Evolutionary conservation across 345 rosid genomes (phyloP).

Genomic region (Euphorbia pulcherrima): DNA sequence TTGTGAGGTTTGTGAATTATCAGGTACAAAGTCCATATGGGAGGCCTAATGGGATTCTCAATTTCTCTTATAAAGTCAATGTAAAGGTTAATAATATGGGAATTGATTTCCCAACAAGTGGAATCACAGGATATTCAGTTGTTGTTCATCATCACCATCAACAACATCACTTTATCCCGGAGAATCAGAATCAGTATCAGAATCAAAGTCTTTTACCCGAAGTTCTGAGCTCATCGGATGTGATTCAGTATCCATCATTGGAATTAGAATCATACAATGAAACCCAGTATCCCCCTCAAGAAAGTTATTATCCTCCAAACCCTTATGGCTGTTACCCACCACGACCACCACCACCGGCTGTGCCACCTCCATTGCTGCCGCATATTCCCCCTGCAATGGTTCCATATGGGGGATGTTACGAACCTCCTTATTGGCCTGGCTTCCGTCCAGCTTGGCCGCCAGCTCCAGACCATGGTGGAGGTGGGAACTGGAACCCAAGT

Average conservation of each 20-base stretch:
- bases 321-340: slow-evolving; percentile 14
- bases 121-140: slow-evolving; percentile 20
- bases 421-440: slow-evolving; percentile 12
- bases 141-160: slow-evolving; percentile 18
- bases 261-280: slow-evolving; percentile 2
- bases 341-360: slow-evolving; percentile 2
- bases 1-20: slow-evolving; percentile 40
- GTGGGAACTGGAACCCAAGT: slow-evolving; percentile 12
- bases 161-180: slow-evolving; percentile 14
- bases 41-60: slow-evolving; percentile 40
- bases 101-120: background rate
- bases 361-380: background rate
- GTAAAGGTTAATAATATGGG: slow-evolving; percentile 15
- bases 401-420: slow-evolving; percentile 10
- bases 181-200: background rate
- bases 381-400: slow-evolving; percentile 10
- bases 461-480: slow-evolving; percentile 6
- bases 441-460: slow-evolving; percentile 12
- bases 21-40: slow-evolving; percentile 41
- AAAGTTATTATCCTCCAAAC: slow-evolving; percentile 17
- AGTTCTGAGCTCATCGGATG: slow-evolving; percentile 1
- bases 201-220: background rate
- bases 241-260: slow-evolving; percentile 10
- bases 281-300: slow-evolving; percentile 13
- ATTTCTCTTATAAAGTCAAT: slow-evolving; percentile 33